Conservation (phyloP, 805 yeast genomes). For the Kodamaea jinghongensis region DNA sequence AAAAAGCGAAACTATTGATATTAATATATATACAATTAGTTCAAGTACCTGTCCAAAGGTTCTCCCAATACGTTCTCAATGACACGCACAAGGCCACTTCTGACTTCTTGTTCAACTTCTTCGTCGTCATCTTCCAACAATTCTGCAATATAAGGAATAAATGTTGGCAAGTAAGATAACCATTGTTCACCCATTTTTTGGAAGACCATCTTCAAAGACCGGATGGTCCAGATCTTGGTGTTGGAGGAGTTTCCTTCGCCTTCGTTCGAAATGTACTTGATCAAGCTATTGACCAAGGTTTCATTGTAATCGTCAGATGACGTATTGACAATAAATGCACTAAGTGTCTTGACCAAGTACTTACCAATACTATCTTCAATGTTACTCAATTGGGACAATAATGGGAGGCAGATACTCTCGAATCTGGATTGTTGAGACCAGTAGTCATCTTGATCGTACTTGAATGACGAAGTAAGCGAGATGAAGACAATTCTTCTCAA, state of each 20-base stretch:
- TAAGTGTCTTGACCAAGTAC: conserved; percentile 73
- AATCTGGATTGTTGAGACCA: conserved; percentile 90
- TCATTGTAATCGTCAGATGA: conserved; percentile 72
- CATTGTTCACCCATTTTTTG: conserved; percentile 93
- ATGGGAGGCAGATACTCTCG: conserved; percentile 60
- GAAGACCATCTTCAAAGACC: conserved; percentile 75
- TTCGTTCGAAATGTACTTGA: conserved; percentile 36
- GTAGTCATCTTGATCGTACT: conserved; percentile 88
- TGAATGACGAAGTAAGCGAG: conserved; percentile 77
- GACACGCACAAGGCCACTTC: conserved; percentile 85
- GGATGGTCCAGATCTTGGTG: conserved; percentile 81
- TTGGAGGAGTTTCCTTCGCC: conserved; percentile 55
- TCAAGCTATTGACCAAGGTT: conserved; percentile 46
- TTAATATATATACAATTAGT: no score
- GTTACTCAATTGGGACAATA: conserved; percentile 62
- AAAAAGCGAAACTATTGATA: conserved; percentile 1
- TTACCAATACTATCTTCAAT: conserved; percentile 77
- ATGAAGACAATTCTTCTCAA: conserved; percentile 72
- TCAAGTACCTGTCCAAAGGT: conserved; percentile 81
- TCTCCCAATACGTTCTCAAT: conserved; percentile 93
- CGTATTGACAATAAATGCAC: conserved; percentile 69
- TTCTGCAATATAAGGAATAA: conserved; percentile 95
- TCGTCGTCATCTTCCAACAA: conserved; percentile 94
- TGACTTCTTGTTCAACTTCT: conserved; percentile 84
- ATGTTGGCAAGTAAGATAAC: conserved; percentile 86